phyloP scores from a whole-genome alignment of 208 protist species.

The Acanthamoeba triangularis region DNA sequence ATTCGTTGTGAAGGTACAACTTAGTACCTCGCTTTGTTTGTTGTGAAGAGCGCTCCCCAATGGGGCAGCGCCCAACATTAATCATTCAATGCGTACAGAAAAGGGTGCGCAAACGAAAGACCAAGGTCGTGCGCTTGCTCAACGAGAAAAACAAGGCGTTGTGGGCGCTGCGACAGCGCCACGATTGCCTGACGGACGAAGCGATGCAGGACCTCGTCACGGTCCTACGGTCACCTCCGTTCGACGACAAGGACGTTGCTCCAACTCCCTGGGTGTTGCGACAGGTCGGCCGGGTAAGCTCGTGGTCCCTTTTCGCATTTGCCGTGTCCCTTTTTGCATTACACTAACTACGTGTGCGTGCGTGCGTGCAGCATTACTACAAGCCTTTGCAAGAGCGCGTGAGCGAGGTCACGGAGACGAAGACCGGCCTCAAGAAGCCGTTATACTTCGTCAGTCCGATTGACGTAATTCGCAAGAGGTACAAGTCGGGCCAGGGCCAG shows the following conservation, averaged over 20 bases:
- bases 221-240: neutral
- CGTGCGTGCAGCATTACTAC: neutral
- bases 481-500: no score
- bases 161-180: neutral
- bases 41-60: no score
- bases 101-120: neutral
- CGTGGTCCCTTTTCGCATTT: no score
- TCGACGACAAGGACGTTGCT: neutral
- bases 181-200: neutral
- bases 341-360: no score
- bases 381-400: neutral
- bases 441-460: neutral
- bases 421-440: neutral
- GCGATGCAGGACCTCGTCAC: neutral
- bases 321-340: no score
- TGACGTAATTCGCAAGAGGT: no score
- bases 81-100: neutral
- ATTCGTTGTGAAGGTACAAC: neutral
- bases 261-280: neutral
- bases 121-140: neutral
- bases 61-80: no score
- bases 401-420: neutral
- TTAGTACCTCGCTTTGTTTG: neutral
- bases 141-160: neutral
- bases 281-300: neutral